Conservation (phyloP, 208 protist genomes). For the Baffinella frigidus region DNA sequence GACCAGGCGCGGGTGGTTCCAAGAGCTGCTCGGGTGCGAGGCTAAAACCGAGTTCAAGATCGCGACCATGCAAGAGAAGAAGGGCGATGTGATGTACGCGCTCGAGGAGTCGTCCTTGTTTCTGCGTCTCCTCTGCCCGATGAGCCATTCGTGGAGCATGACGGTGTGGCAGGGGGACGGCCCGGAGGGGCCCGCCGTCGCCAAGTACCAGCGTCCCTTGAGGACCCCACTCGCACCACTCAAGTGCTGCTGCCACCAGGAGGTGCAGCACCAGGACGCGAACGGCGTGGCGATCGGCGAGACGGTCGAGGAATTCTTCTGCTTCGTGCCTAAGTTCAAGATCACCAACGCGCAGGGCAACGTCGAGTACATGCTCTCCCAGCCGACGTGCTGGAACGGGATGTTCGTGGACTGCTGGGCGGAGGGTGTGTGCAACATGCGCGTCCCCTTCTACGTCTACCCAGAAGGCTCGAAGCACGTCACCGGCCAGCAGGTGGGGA, state of each 20-base stretch:
- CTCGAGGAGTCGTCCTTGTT: background rate
- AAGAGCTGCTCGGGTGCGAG: background rate
- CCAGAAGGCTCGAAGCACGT: too few relatives aligned
- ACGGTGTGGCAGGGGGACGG: background rate
- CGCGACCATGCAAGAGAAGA: background rate
- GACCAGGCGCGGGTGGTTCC: background rate
- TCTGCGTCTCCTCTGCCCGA: background rate
- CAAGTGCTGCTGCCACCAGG: background rate
- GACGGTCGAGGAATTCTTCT: conserved; percentile 2
- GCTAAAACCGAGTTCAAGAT: background rate
- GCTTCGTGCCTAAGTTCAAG: conserved; percentile 16
- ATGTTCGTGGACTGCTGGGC: background rate
- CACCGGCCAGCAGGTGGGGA: background rate
- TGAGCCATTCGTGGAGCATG: background rate
- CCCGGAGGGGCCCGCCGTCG: background rate
- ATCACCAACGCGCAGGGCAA: background rate
- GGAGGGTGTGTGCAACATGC: background rate
- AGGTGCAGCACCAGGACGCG: background rate
- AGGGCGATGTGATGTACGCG: background rate
- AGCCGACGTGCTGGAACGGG: conserved; percentile 18
- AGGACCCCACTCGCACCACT: background rate
- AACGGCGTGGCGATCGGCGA: background rate
- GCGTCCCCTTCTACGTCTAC: conserved; percentile 9
- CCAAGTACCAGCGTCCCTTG: background rate
- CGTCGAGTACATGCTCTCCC: background rate